These are phyloP conservation scores for Candida adriatica DNA, from an alignment of 805 yeast genomes.

Conservation along the genomic window DNA sequence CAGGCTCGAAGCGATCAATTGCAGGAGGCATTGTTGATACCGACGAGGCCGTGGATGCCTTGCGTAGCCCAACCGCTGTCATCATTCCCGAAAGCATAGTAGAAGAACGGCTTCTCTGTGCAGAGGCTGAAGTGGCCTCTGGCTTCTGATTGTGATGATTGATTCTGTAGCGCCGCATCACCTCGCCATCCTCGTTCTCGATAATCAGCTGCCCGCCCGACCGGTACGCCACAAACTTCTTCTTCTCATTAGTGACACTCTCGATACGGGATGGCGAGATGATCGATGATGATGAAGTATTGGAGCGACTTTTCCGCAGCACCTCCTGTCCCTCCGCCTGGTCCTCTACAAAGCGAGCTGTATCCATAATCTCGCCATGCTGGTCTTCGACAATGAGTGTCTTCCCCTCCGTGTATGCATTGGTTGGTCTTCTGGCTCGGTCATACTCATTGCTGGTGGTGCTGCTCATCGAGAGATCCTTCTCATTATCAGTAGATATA, in stretches of 20 bases:
- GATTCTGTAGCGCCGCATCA: slow-evolving; percentile 73
- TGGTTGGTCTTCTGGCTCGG: slow-evolving; percentile 24
- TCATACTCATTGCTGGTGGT: slow-evolving; percentile 18
- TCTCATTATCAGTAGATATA: slow-evolving; percentile 5
- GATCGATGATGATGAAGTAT: slow-evolving; percentile 16
- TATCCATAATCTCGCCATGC: slow-evolving; percentile 72
- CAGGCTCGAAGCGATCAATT: neutral
- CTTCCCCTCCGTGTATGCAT: slow-evolving; percentile 64
- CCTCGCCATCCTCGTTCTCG: slow-evolving; percentile 90
- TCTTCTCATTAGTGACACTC: slow-evolving; percentile 3
- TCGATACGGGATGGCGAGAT: slow-evolving; percentile 12
- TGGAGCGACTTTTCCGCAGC: slow-evolving; percentile 3
- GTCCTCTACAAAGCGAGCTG: slow-evolving; percentile 35
- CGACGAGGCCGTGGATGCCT: slow-evolving; percentile 1
- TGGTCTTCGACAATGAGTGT: slow-evolving; percentile 72
- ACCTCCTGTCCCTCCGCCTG: slow-evolving; percentile 7
- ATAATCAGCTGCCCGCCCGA: slow-evolving; percentile 71
- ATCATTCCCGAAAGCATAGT: slow-evolving; percentile 26
- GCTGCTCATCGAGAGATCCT: slow-evolving; percentile 5
- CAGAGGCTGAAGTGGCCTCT: slow-evolving; percentile 1
- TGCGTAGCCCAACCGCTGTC: too few relatives aligned
- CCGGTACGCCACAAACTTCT: slow-evolving; percentile 60
- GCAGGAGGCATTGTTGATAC: slow-evolving; percentile 1
- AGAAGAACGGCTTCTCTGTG: slow-evolving; percentile 26
- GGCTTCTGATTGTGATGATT: slow-evolving; percentile 39